Conservation (phyloP, 345 rosid species). For the Eucalyptus sideroxylon region DNA sequence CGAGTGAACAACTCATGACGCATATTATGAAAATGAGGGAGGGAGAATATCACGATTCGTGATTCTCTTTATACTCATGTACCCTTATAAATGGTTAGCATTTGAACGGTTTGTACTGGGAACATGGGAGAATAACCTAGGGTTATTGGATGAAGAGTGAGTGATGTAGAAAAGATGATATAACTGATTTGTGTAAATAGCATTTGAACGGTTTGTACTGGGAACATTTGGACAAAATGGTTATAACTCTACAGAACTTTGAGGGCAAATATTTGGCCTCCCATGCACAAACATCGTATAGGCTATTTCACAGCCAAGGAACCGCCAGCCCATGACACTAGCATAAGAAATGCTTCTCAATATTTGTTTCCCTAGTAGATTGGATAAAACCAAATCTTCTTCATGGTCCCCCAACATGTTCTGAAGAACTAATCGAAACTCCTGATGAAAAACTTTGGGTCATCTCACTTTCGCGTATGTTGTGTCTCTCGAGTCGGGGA, state of each 20-base stretch:
- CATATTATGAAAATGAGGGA: accelerated
- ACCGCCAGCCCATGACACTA: background rate
- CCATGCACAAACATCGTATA: no score
- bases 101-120: no score
- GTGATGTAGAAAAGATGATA: no score
- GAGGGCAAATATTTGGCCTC: no score
- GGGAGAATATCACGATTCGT: no score
- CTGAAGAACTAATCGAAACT: background rate
- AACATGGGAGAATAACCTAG: no score
- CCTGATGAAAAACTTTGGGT: background rate
- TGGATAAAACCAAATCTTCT: background rate
- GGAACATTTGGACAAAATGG: no score
- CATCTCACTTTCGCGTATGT: background rate
- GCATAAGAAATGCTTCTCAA: background rate
- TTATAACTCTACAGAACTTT: no score
- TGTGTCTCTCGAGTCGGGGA: background rate
- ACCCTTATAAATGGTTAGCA: background rate
- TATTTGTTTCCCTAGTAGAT: background rate
- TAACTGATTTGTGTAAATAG: no score
- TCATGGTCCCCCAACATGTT: background rate
- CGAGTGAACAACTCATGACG: accelerated
- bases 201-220: accelerated
- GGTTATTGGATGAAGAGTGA: background rate
- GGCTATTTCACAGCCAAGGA: no score
- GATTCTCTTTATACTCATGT: background rate